Conservation (phyloP, 2,329 filamentous ascomycete genomes). For the Talaromyces sp. region DNA sequence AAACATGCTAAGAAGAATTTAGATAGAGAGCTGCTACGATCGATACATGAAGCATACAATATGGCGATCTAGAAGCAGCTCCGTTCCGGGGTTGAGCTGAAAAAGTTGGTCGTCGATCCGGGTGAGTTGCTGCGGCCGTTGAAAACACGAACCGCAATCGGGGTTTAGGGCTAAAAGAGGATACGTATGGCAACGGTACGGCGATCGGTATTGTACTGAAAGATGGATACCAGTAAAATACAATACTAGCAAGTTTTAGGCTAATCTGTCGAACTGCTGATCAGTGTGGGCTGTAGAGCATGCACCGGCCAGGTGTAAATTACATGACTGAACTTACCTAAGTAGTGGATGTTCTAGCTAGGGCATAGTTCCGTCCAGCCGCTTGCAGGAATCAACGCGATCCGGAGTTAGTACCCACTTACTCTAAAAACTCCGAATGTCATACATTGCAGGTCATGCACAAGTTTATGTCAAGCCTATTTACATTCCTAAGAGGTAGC, state of each 20-base stretch:
- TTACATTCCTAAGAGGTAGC: background rate
- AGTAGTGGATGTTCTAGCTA: too few species aligned
- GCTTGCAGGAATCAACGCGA: background rate
- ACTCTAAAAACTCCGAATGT: background rate
- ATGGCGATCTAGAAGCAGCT: background rate
- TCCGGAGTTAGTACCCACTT: background rate
- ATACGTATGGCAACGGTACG: background rate
- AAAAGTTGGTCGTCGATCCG: background rate
- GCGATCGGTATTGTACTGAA: background rate
- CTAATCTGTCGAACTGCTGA: too few species aligned
- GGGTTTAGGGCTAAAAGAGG: background rate
- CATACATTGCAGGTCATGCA: background rate
- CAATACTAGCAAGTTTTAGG: background rate
- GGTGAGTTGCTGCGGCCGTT: background rate
- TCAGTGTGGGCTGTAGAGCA: background rate
- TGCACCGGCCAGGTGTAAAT: background rate
- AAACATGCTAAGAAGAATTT: background rate
- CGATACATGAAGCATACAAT: background rate
- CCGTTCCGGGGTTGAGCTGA: background rate
- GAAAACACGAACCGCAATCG: background rate
- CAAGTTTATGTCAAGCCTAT: background rate
- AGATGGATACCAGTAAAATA: background rate
- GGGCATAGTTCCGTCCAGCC: background rate
- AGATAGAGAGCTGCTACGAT: background rate
- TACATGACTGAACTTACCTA: too few species aligned